A percentile compares a stretch with the other conserved stretches of the same genome.
phyloP scores from a whole-genome alignment of 495 filamentous ascomycete genomes.

The Aspergillus nanangensis region DNA sequence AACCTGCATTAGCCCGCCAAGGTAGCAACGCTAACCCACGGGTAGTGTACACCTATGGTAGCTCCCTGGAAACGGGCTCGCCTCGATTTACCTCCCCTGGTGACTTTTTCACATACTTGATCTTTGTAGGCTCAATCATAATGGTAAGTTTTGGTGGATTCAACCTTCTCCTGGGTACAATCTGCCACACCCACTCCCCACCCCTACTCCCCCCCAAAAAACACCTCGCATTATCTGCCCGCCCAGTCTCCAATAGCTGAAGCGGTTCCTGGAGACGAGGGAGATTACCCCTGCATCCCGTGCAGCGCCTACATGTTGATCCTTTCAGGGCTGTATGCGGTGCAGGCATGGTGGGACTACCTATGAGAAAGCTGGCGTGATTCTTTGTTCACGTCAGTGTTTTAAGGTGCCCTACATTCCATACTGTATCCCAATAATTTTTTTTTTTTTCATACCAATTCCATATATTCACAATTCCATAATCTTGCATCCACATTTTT shows the following conservation, averaged over 20 bases:
- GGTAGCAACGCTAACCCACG: slow-evolving; percentile 23
- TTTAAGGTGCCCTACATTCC: slow-evolving; percentile 91
- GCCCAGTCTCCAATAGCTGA: slow-evolving; percentile 78
- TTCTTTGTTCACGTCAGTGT: slow-evolving; percentile 59
- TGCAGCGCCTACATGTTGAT: slow-evolving; percentile 70
- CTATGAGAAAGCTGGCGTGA: slow-evolving; percentile 76
- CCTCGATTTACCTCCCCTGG: slow-evolving; percentile 58
- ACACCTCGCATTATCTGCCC: slow-evolving; percentile 97
- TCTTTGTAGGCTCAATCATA: slow-evolving; percentile 56
- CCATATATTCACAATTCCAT: slow-evolving; percentile 17
- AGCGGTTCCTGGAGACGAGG: slow-evolving; percentile 98
- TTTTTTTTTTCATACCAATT: slow-evolving; percentile 19
- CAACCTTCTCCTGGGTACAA: too few species aligned
- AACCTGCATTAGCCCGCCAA: slow-evolving; percentile 9
- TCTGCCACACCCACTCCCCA: too few species aligned
- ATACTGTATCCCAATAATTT: slow-evolving; percentile 13
- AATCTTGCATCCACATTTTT: not conserved
- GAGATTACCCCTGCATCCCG: slow-evolving; percentile 84
- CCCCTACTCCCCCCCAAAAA: too few species aligned
- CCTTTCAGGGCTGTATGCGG: slow-evolving; percentile 60
- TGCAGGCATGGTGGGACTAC: slow-evolving; percentile 88
- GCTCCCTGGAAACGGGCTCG: slow-evolving; percentile 55
- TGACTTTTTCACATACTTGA: slow-evolving; percentile 63
- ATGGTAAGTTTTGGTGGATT: slow-evolving; percentile 52
- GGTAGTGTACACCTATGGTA: slow-evolving; percentile 63